Base-by-base conservation (phyloP, 179 eudicot species). In the Beta corolliflora region DNA sequence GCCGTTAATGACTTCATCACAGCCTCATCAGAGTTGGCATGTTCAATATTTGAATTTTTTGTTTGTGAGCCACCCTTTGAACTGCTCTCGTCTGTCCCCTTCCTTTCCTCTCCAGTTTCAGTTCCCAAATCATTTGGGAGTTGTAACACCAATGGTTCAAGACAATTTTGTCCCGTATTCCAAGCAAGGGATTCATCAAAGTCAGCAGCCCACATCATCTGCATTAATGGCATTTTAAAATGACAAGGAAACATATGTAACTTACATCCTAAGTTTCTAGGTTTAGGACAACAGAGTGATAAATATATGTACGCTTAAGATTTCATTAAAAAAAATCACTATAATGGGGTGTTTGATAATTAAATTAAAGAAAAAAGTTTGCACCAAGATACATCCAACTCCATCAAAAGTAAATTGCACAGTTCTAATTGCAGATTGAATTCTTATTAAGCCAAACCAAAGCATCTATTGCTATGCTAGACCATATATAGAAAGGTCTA, bases 131-230 rank as follows among this genome's bases (percentile, higher is more conserved):
- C 93, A 81, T 80, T 83, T 8, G 95, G 93, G 82, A 92, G 87
- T 77, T 91, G 97, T 84, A 97, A 81, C 55, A 87, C 81, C 84
- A 97, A 83, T 77, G 95, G 91, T 81, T 93, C 92, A 64, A 92
- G 97, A 85, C 98, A 93, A 83, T 86, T 88, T 83, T 89, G 91
- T 54, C 85, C 90, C 76, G 90, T 84, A 86, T 85, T 85, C 82
- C 81, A 87, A 77, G 95, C 87, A 81, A 93, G 45, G 9, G 92
- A 88, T 85, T 93, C 93, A 83, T 97, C 91, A 84, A 94, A 97
- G 85, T 97, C 99, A 89, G 99, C 99, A 79, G 99, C 99, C 99
- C 98, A 97, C 92, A 97, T 97, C 99, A 97, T 97, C 99, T 96
- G 91, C 91, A 89, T 46, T 5, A 16, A 71, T 65, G 56, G 63